Base-by-base conservation (phyloP, 371 early-diverging fungal species). In the Mortierella sp. region DNA sequence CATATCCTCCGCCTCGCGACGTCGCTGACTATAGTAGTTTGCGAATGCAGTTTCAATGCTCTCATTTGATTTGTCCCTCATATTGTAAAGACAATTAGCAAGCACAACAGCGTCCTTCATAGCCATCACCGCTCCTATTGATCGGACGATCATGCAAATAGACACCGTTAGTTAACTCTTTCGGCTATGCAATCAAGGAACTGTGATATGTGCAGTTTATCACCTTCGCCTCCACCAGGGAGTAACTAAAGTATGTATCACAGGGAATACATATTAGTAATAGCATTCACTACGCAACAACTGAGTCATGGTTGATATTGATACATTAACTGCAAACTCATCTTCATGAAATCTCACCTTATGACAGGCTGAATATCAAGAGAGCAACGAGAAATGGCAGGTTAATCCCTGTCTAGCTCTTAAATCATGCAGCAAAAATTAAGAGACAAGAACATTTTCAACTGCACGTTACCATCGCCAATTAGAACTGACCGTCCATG, bases 101-200 rank as follows among this genome's bases (percentile, higher is more conserved):
- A 61, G 26, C 18, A 61, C 39, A 18, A 67, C 68, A 10, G 68
- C 68, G 11, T 68, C 68, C 28, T 61, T 49, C 61, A 68, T 61
- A 51, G 68, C 68, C 32, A 45, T 67, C 10, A 59, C 60, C 14
- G 59, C 68, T 6, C 66, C 66, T 64, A 64, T 12, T 49, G 20
- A 64, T 40, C 20, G 20, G 4, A 43, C 11, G 11, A 43, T 43
- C 35, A 35, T 35, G 35, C 6, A 35, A 35, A 35, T 35, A 24
- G 26, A 28, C 14, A 28, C 26, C 0, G 26, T 57, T 35, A 35
- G 6, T 35, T 35, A 5, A 35, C 35, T 35, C 35, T 35, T 35
- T 35, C 35, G 6, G 6, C 6, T 35, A 35, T 35, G 6, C 35
- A 35, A 3, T 35, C 6, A 35, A 8, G 3, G 35, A 35, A 10